Percentiles rank a stretch among this genome's conserved stretches.
Conservation (phyloP, 768 basidiomycete genomes). For the Kwoniella pini region DNA sequence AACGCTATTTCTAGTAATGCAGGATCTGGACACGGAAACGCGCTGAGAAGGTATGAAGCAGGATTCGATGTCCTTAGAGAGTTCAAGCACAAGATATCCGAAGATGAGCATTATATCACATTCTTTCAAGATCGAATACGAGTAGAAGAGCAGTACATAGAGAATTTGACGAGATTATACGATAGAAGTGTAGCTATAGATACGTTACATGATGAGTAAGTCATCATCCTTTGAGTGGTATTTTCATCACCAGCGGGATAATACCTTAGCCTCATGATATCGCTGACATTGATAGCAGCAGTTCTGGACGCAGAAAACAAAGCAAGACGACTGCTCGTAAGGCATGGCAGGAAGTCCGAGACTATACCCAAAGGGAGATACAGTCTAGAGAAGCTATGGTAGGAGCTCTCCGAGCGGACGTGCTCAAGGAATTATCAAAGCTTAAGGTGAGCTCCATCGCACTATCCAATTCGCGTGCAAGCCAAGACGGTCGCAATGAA, state of each 20-base stretch:
- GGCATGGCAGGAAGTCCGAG: constrained; percentile 81
- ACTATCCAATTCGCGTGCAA: constrained; percentile 53
- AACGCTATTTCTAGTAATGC: constrained; percentile 5
- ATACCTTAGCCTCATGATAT: no score
- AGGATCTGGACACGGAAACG: constrained; percentile 8
- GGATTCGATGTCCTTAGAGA: constrained; percentile 38
- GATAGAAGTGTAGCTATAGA: constrained; percentile 71
- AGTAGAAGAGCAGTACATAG: constrained; percentile 82
- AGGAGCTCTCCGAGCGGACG: constrained; percentile 67
- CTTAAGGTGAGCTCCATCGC: constrained; percentile 59
- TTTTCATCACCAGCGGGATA: no score
- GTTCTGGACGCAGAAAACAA: constrained; percentile 55
- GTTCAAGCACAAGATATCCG: constrained; percentile 49
- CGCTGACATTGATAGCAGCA: neutral
- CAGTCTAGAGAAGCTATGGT: constrained; percentile 80
- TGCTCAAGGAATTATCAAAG: constrained; percentile 67
- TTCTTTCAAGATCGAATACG: constrained; percentile 78
- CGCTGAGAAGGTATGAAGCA: constrained; percentile 31
- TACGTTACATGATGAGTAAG: constrained; percentile 64
- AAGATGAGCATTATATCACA: constrained; percentile 69
- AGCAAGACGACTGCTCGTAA: constrained; percentile 60
- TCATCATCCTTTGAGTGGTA: no score
- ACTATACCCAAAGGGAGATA: constrained; percentile 83
- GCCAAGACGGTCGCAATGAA: neutral
- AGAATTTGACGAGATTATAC: constrained; percentile 72